phyloP scores from a whole-genome alignment of 1,284 basidiomycete genomes.

The Exsudoporus floridanus region DNA sequence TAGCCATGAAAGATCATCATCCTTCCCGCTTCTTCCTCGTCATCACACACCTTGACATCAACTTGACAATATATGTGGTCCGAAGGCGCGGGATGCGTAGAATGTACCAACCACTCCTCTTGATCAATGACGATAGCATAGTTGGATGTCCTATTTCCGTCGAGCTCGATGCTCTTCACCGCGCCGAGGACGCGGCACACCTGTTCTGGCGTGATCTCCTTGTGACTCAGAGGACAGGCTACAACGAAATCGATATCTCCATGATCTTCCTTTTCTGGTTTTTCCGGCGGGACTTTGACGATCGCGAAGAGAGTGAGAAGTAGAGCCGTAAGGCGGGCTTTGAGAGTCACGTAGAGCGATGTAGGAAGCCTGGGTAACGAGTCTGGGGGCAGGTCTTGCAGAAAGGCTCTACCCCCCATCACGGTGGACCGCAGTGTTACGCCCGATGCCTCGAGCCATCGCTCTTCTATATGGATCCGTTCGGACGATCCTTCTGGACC shows the following conservation, averaged over 20 bases:
- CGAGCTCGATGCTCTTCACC: slow-evolving; percentile 43
- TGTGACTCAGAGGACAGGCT: slow-evolving; percentile 37
- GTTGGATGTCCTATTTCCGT: slow-evolving; percentile 57
- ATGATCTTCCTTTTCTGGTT: slow-evolving; percentile 59
- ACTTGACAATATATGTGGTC: slow-evolving; percentile 49
- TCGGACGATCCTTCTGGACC: slow-evolving; percentile 20
- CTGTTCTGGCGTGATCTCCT: slow-evolving; percentile 38
- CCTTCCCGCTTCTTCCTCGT: slow-evolving; percentile 49
- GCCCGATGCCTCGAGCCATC: slow-evolving; percentile 5
- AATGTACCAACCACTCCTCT: slow-evolving; percentile 25
- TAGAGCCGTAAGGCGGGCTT: slow-evolving; percentile 41
- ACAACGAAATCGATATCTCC: slow-evolving; percentile 70
- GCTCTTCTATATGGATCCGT: background rate
- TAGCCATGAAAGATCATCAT: slow-evolving; percentile 58
- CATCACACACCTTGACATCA: slow-evolving; percentile 58
- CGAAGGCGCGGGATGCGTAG: slow-evolving; percentile 18
- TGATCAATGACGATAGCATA: slow-evolving; percentile 51
- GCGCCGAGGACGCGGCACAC: slow-evolving; percentile 51
- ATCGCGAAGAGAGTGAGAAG: slow-evolving; percentile 48
- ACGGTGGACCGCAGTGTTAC: background rate
- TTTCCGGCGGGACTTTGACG: slow-evolving; percentile 57
- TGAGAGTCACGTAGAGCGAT: slow-evolving; percentile 49
- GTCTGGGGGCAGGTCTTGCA: slow-evolving; percentile 40
- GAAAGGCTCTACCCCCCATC: slow-evolving; percentile 73
- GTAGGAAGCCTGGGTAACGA: slow-evolving; percentile 61